phyloP scores from a whole-genome alignment of 768 basidiomycete genomes.

The Gyrodon lividus region DNA sequence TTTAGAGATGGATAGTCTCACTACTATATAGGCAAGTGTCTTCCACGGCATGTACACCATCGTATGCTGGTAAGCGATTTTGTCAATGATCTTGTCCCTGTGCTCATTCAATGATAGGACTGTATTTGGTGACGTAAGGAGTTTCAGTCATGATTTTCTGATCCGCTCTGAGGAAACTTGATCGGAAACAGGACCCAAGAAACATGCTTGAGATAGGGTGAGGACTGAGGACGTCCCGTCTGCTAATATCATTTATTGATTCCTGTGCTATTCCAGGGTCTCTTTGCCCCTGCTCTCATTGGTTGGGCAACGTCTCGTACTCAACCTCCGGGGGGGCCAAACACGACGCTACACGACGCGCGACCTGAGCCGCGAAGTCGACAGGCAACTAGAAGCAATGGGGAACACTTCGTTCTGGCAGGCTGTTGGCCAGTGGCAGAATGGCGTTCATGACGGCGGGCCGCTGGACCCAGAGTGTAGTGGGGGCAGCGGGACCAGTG shows the following conservation, averaged over 20 bases:
- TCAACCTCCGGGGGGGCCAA: constrained; percentile 15
- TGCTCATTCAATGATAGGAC: constrained; percentile 5
- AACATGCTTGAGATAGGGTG: constrained; percentile 9
- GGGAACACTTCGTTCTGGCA: background rate
- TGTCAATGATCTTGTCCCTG: background rate
- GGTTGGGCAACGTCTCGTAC: constrained; percentile 20
- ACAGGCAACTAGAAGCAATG: constrained; percentile 1
- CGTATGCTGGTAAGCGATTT: constrained; percentile 13
- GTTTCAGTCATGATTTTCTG: background rate
- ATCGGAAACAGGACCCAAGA: constrained; percentile 11
- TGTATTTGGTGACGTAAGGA: constrained; percentile 1
- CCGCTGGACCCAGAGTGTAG: background rate
- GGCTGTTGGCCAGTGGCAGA: background rate
- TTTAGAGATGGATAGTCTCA: background rate
- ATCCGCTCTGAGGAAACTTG: background rate
- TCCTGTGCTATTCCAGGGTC: background rate
- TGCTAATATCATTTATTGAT: background rate
- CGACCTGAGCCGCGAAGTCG: background rate
- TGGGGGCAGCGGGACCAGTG: background rate
- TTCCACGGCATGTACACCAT: constrained; percentile 6
- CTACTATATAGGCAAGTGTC: background rate
- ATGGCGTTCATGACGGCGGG: background rate
- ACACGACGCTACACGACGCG: background rate
- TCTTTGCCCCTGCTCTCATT: constrained; percentile 17
- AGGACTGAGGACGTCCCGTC: background rate